Percentiles rank a stretch among this genome's conserved stretches.
These are phyloP conservation scores for Tetrahymena thermophila DNA, from an alignment of 73 alveolate genomes.

Conservation along the genomic window DNA sequence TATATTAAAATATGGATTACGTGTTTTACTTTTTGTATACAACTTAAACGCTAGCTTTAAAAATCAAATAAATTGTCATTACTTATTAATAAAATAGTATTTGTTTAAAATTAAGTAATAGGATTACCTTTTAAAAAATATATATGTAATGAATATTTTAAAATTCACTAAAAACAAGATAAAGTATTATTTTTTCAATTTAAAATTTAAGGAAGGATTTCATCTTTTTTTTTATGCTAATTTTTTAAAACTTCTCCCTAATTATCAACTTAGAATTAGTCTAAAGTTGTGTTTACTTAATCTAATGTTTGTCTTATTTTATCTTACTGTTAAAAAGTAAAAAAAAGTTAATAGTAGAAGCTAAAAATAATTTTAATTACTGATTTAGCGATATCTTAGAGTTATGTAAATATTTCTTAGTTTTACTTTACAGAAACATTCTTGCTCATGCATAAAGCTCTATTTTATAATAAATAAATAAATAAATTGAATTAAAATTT, in stretches of 20 bases:
- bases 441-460: constrained; percentile 33
- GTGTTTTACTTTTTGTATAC: no score
- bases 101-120: no score
- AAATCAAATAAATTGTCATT: no score
- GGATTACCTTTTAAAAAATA: no score
- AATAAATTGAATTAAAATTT: background rate
- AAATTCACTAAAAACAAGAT: no score
- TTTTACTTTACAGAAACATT: background rate
- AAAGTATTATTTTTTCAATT: background rate
- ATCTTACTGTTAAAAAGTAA: background rate
- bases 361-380: background rate
- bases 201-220: background rate
- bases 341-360: background rate
- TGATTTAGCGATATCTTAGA: background rate
- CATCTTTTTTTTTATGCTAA: background rate
- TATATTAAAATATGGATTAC: no score
- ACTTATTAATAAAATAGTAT: no score
- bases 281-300: background rate
- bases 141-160: no score
- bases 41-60: no score
- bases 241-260: background rate
- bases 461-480: background rate
- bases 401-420: background rate
- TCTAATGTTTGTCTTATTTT: background rate
- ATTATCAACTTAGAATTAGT: background rate